Evolutionary conservation across 768 basidiomycete species (phyloP).

Genomic region (Russula lepida): DNA sequence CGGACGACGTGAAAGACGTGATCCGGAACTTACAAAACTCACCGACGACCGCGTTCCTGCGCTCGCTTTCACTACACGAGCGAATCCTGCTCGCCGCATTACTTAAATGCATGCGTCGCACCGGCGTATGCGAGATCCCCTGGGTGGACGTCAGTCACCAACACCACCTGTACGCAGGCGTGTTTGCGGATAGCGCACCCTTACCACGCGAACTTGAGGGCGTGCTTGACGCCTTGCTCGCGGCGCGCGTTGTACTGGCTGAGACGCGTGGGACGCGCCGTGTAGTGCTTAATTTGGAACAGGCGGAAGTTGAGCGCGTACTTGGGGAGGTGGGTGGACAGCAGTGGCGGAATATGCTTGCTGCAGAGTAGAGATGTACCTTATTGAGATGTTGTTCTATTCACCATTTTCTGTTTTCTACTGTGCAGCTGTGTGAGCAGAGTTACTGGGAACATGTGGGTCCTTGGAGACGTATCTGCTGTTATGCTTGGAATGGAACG

Average conservation of each 20-base stretch:
- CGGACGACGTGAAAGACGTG: constrained; percentile 69
- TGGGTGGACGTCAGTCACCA: constrained; percentile 80
- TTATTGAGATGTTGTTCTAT: too few relatives aligned
- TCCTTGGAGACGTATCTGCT: not conserved
- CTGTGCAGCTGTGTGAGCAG: too few relatives aligned
- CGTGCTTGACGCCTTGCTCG: constrained; percentile 67
- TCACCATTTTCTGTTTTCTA: too few relatives aligned
- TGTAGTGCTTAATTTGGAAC: constrained; percentile 77
- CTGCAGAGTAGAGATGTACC: constrained; percentile 9
- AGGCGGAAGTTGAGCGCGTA: constrained; percentile 76
- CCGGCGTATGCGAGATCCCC: constrained; percentile 81
- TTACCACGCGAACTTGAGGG: constrained; percentile 52
- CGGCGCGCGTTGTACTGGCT: constrained; percentile 67
- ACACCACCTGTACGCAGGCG: constrained; percentile 59
- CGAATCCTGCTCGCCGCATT: constrained; percentile 79
- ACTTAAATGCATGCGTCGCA: constrained; percentile 70
- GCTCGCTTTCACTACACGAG: constrained; percentile 80
- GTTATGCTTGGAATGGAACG: not conserved
- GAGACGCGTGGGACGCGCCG: constrained; percentile 63
- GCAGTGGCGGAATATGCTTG: constrained; percentile 51
- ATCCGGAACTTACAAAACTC: constrained; percentile 85
- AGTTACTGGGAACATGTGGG: too few relatives aligned
- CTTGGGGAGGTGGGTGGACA: constrained; percentile 71
- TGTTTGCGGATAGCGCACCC: constrained; percentile 54
- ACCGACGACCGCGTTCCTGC: constrained; percentile 77